phyloP scores from a whole-genome alignment of 768 basidiomycete species.

The Serendipita sp. region DNA sequence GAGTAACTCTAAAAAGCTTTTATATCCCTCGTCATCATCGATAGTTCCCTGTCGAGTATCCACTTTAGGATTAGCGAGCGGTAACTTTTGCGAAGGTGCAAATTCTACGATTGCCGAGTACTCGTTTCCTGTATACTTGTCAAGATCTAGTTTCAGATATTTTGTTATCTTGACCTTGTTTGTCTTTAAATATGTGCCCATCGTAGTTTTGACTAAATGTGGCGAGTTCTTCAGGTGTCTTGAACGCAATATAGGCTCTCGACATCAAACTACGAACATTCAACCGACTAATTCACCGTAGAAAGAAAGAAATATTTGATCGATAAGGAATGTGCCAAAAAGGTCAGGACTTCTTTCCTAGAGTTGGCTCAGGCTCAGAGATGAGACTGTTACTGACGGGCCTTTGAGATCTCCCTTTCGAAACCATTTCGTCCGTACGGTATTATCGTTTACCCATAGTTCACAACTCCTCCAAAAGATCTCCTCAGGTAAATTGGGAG shows the following conservation, averaged over 20 bases:
- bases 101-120: conserved; percentile 84
- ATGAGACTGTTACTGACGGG: conserved; percentile 41
- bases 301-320: too few relatives aligned
- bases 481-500: conserved; percentile 80
- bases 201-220: conserved; percentile 72
- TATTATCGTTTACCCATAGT: conserved; percentile 66
- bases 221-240: conserved; percentile 50
- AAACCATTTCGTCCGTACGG: conserved; percentile 47
- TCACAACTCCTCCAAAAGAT: conserved; percentile 89
- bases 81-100: conserved; percentile 79
- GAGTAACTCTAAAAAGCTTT: conserved; percentile 64
- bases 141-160: neutral
- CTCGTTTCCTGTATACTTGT: conserved; percentile 51
- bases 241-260: conserved; percentile 86
- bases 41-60: conserved; percentile 79
- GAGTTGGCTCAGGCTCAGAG: neutral
- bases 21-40: conserved; percentile 75
- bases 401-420: conserved; percentile 27
- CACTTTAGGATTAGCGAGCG: conserved; percentile 52
- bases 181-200: conserved; percentile 83
- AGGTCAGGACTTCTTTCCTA: too few relatives aligned
- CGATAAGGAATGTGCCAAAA: too few relatives aligned
- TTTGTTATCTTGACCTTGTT: conserved; percentile 44
- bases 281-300: conserved; percentile 26
- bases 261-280: conserved; percentile 76